Evolutionary conservation across 495 filamentous ascomycete genomes (phyloP), one percentile per base, ranked within the genome.

Genomic region (Hyphodiscus hymeniophilus): DNA sequence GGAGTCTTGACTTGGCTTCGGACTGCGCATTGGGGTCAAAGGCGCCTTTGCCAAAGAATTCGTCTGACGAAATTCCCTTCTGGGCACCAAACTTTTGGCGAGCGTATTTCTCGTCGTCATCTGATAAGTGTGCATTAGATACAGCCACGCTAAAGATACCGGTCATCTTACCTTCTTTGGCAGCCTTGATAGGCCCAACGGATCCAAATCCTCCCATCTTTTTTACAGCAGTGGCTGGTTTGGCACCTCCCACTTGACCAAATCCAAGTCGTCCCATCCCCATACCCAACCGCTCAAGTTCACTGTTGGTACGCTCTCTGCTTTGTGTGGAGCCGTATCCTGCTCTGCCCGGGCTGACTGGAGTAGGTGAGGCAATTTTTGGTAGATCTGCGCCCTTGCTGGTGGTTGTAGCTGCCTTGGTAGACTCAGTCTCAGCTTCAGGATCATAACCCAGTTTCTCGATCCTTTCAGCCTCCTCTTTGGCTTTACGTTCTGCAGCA

Each of bases 381-480:
- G 71, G 65, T 12, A 73, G 67, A 28, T 77, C 73, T 18, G 71
- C 64, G 6, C 62, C 49, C 13, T 65, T 46, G 21, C 71, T 73
- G 12, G 59, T 50, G 16, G 61, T 50, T 8, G 71, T 63, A 12
- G 77, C 45, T 57, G 81, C 80, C 13, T 75, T 70, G 21, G 74
- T 68, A 45, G 74, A 73, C 11, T 75, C 76, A 57, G 85, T 77
- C 65, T 95, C 92, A 22, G 85, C 87, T 53, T 96, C 85, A 5
- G 88, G 86, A 55, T 97, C 88, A 60, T 98, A 98, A n/a, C 92
- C 92, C n/a, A 98, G 72, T 66, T 92, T 95, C 70, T 84, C 87
- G 58, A 95, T 91, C 51, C 92, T 81, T 65, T 97, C 92, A 1
- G 94, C 92, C 65, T 98, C 92, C 63, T 97, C 92, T 65, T 89